Conservation (phyloP, 768 basidiomycete genomes). For the Cytidiella melzeri region DNA sequence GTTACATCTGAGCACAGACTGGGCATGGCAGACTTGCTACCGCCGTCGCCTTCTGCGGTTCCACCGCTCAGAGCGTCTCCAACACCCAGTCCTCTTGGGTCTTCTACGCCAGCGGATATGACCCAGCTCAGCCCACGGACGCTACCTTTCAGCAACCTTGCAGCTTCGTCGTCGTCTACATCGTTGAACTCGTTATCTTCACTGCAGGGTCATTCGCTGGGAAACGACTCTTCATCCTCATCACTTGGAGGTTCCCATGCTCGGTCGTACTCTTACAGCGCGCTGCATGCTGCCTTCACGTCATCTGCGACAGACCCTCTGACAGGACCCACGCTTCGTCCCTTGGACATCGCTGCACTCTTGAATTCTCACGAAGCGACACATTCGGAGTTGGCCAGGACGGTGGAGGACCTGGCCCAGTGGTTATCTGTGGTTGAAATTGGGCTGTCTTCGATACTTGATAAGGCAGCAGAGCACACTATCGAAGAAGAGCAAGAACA, state of each 20-base stretch:
- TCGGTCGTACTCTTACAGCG: conserved; percentile 19
- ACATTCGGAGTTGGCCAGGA: conserved; percentile 63
- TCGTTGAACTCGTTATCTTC: conserved; percentile 34
- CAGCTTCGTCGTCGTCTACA: conserved; percentile 33
- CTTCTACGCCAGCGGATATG: conserved; percentile 16
- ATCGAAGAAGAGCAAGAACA: conserved; percentile 58
- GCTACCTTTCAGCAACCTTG: conserved; percentile 18
- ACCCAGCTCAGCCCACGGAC: conserved; percentile 7
- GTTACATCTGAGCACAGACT: conserved; percentile 65
- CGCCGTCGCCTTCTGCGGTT: conserved; percentile 60
- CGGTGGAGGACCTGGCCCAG: conserved; percentile 66
- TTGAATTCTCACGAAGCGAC: conserved; percentile 51
- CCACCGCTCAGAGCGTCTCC: conserved; percentile 33
- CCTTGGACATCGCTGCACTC: conserved; percentile 62
- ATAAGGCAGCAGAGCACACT: conserved; percentile 37
- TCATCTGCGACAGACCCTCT: conserved; percentile 16
- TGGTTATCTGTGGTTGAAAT: conserved; percentile 74
- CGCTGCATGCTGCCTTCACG: conserved; percentile 15
- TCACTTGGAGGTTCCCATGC: conserved; percentile 12
- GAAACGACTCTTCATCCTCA: conserved; percentile 15
- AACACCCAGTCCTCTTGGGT: conserved; percentile 34
- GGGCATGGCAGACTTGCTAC: conserved; percentile 62
- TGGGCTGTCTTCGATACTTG: conserved; percentile 65
- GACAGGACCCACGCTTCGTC: conserved; percentile 43
- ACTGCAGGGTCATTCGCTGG: conserved; percentile 19